Evolutionary conservation across 140 eudicot species (phyloP).

Genomic region (Anethum foeniculum): DNA sequence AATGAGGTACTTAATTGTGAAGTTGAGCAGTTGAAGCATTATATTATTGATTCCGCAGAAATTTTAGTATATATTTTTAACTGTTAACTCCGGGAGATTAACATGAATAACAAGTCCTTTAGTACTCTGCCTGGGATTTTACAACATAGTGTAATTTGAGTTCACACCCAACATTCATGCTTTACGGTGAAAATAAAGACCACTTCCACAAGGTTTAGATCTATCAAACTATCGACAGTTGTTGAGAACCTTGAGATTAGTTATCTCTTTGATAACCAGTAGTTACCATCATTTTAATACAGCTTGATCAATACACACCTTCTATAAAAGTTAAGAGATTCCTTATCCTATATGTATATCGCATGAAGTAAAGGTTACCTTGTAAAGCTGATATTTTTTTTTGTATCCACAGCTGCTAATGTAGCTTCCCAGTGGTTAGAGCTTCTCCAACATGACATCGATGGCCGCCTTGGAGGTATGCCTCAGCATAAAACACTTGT

Average conservation of each 20-base stretch:
- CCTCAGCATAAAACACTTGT: neutral
- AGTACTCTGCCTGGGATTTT: neutral
- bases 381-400: neutral
- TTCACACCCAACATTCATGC: neutral
- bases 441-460: slow-evolving; percentile 69
- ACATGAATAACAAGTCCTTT: neutral
- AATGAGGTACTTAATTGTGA: neutral
- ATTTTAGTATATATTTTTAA: neutral
- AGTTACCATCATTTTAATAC: neutral
- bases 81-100: neutral
- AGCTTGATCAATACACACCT: neutral
- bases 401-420: slow-evolving; percentile 56
- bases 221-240: neutral
- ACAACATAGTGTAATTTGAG: neutral
- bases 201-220: neutral
- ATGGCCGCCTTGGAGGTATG: slow-evolving; percentile 82
- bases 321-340: neutral
- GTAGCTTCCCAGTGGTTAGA: slow-evolving; percentile 93
- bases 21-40: neutral
- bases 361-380: neutral
- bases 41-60: neutral
- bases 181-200: neutral
- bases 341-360: neutral
- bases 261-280: neutral
- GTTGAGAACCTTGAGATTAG: neutral